These are phyloP conservation scores for Boletus fagicola DNA, from an alignment of 768 basidiomycete genomes.

Conservation along the genomic window DNA sequence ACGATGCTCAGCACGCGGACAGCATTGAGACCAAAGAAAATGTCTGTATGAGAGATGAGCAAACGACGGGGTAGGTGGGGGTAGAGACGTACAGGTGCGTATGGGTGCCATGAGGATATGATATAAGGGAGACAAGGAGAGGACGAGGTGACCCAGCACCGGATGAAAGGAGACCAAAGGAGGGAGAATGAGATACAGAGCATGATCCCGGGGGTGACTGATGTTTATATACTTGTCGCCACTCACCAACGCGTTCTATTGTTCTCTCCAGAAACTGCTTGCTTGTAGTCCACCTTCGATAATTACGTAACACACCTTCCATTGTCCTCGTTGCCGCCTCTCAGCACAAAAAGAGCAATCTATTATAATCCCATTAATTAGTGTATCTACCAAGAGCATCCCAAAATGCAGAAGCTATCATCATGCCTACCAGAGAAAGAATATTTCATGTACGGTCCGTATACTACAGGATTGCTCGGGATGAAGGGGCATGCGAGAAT, in stretches of 20 bases:
- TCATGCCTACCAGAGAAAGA: slow-evolving; percentile 2
- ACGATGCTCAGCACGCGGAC: slow-evolving; percentile 80
- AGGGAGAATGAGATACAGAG: slow-evolving; percentile 6
- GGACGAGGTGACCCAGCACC: slow-evolving; percentile 35
- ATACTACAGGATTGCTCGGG: slow-evolving; percentile 13
- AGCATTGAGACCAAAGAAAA: slow-evolving; percentile 77
- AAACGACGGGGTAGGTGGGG: not conserved
- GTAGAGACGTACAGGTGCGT: slow-evolving; percentile 45
- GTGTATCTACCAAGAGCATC: slow-evolving; percentile 5
- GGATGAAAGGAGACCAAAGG: slow-evolving; percentile 10
- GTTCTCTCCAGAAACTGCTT: slow-evolving; percentile 26
- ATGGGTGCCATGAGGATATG: slow-evolving; percentile 25
- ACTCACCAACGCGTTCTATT: slow-evolving; percentile 26
- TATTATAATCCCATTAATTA: slow-evolving; percentile 3
- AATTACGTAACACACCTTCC: slow-evolving; percentile 21
- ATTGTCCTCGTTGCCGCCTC: slow-evolving; percentile 24
- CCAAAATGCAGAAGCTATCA: not conserved
- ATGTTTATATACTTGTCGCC: slow-evolving; percentile 26
- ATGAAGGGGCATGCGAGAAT: slow-evolving; percentile 1
- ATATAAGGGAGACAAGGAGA: slow-evolving; percentile 9
- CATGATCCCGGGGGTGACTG: not conserved
- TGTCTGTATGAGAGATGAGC: slow-evolving; percentile 34
- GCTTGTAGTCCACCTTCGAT: not conserved
- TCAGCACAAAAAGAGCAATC: not conserved
- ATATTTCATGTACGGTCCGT: slow-evolving; percentile 16